Evolutionary conservation across 176 grass and related monocot species (phyloP).

Genomic region (Bromus sterilis): DNA sequence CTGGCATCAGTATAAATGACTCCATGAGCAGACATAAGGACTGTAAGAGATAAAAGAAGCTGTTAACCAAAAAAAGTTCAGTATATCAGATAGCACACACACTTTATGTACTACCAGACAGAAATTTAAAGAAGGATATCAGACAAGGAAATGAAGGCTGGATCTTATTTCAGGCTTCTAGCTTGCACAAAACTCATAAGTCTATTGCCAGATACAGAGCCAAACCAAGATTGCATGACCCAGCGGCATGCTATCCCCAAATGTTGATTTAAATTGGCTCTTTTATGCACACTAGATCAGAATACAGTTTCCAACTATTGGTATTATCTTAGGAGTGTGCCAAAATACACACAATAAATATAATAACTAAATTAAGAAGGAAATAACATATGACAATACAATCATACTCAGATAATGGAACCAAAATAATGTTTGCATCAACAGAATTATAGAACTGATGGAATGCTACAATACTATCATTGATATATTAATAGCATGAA

Average conservation of each 20-base stretch:
- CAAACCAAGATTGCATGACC: not conserved
- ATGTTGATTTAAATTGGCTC: slow-evolving; percentile 1
- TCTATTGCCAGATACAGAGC: not conserved
- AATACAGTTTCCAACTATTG: not conserved
- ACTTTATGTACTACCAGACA: no score
- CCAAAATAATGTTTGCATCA: not conserved
- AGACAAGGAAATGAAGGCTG: not conserved
- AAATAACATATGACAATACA: no score
- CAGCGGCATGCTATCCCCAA: not conserved
- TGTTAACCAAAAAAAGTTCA: not conserved
- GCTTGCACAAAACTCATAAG: not conserved
- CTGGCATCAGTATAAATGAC: slow-evolving; percentile 9
- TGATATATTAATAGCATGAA: not conserved
- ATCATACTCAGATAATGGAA: not conserved
- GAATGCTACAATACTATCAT: not conserved
- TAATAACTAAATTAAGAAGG: no score
- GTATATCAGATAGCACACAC: not conserved
- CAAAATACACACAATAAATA: not conserved
- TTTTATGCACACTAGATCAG: not conserved
- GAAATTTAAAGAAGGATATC: not conserved
- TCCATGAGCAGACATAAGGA: slow-evolving; percentile 18
- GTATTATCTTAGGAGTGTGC: not conserved
- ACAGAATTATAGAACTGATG: slow-evolving; percentile 13
- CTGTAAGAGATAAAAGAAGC: slow-evolving; percentile 42
- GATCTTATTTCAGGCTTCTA: not conserved